Evolutionary conservation across 176 grass and related monocot genomes (phyloP).

Genomic region (Carex pumila): DNA sequence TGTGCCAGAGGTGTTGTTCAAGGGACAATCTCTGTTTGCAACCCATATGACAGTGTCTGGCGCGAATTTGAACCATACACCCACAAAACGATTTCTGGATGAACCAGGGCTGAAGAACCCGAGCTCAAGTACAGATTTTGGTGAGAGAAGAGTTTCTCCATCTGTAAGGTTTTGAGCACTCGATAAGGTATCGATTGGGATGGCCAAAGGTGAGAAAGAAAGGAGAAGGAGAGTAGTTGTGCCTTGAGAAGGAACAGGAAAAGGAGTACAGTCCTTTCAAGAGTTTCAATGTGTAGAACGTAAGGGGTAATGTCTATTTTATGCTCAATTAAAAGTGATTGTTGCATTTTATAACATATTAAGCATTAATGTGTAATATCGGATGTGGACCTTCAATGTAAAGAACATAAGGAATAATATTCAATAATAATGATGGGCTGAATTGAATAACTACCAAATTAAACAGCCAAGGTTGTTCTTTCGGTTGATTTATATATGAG

Average conservation of each 20-base stretch:
- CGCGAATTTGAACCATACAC: conserved; percentile 40
- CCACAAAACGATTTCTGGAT: conserved; percentile 24
- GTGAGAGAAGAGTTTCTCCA: conserved; percentile 29
- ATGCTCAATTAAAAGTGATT: no score
- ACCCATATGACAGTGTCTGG: conserved; percentile 39
- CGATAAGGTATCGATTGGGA: neutral
- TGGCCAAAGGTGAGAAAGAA: neutral
- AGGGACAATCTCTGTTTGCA: conserved; percentile 23
- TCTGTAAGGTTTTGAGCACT: conserved; percentile 7
- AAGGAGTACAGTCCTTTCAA: neutral
- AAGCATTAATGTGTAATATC: no score
- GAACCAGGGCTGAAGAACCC: conserved; percentile 34
- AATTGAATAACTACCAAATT: no score
- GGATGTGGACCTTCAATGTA: no score
- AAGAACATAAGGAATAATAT: no score
- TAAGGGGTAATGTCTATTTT: neutral
- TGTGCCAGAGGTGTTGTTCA: neutral
- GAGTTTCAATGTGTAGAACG: neutral
- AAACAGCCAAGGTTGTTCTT: no score
- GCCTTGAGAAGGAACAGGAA: neutral
- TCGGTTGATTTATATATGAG: no score
- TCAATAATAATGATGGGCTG: no score
- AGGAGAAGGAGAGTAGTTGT: neutral
- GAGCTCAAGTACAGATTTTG: conserved; percentile 24
- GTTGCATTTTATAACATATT: no score